Evolutionary conservation across 805 yeast genomes (phyloP), one percentile per base, ranked within the genome.

Genomic region (Hanseniaspora lachancei): DNA sequence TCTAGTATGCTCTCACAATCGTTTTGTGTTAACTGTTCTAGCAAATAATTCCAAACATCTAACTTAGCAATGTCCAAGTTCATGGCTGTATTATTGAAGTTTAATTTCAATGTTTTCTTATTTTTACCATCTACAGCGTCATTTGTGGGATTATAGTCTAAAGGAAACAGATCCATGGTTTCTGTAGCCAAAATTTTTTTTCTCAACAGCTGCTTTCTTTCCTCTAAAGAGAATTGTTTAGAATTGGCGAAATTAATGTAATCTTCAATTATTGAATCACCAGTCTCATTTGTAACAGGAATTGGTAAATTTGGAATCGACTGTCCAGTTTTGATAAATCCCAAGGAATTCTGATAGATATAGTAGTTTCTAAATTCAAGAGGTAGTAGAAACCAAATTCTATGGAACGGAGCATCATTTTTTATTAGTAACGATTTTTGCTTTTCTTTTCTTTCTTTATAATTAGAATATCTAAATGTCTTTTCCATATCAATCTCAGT

Each of bases 331-430:
- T 72, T 66, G 9, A 84, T 76, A 6, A 77, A 69, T 0, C 82
- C 81, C 58, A 68, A 74, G 0, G 74, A 71, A 5, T 72, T 71
- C n/a, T 72, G 67, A 60, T 82, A 86, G 0, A 60, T 42, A 21
- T 61, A 61, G 0, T 69, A 66, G 49, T 75, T 76, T 54, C 82
- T 76, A 15, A 70, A 68, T 15, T 74, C 73, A 7, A 73, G 74
- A 3, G 77, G 75, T 9, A 91, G 65, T 32, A 91, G 66, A 64
- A 88, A 89, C 0, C 93, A 82, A 21, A 81, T 72, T 55, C 98
- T 70, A 61, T 87, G 93, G 59, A 80, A 88, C 0, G 96, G 88
- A 0, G 86, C 84, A 72, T 93, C 98, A 62, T 87, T 85, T 7
- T 71, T 60, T 20, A 77, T 69, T 1, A 89, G 68, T 66, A 86